Base-by-base conservation (phyloP, 108 stramenopile species). In the Nitzschia putrida region DNA sequence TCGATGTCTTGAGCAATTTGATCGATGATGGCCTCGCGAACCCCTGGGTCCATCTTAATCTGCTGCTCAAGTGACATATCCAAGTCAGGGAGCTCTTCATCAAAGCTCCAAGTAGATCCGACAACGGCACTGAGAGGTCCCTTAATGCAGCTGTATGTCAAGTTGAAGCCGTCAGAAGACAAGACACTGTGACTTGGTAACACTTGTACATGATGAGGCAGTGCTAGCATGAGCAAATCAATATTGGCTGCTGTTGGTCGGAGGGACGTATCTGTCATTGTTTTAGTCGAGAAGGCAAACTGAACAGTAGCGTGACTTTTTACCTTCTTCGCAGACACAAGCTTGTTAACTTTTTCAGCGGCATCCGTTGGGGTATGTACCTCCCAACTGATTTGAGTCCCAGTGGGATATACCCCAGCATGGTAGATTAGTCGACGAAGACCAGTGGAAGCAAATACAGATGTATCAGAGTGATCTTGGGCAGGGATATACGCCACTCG, bases 131-230 rank as follows among this genome's bases (percentile, higher is more conserved):
- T 75, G 85, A 94, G 89, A 21, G 37, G 38, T 4, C 93, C 93
- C 66, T 94, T 94, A 66, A 94, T 94, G 57, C 83, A 86, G 18
- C 64, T 42, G 56, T 85, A 94, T 25, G 54, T 40, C 45, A 94
- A 63, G 56, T 94, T 87, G 54, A 94, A 94, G 22, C 83, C 61
- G 16, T 71, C 55, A 37, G 37, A 25, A 18, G 57, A 58, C 6
- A 93, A 74, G 10, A 80, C 54, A 39, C 78, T 68, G 10, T 65
- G 63, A 16, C 68, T 40, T 18, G 81, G 64, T 18, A 94, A 76
- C 7, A 78, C 76, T 54, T 83, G 70, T 38, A 82, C 84, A 73
- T 94, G 93, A 76, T 94, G 93, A 10, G 93, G 93, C 49, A 94
- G 70, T n/a, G 88, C 83, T 53, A 94, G 53, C 87, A 89, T 94